Evolutionary conservation across 345 rosid genomes (phyloP).

Genomic region (Eucalyptus melliodora): DNA sequence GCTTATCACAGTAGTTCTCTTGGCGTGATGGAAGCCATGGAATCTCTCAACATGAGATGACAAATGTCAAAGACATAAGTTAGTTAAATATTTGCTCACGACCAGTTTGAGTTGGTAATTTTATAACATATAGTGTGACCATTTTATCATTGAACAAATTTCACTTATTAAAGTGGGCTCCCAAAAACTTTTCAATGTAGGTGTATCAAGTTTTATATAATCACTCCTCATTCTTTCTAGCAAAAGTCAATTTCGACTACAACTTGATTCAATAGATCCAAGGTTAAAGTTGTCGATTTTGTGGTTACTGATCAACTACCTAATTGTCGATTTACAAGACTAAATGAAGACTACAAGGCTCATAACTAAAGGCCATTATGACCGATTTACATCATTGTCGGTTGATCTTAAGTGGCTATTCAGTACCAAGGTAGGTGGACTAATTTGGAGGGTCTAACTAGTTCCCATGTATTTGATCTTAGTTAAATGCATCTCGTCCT

Average conservation of each 20-base stretch:
- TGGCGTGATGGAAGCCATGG: neutral
- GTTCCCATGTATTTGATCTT: neutral
- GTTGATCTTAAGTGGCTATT: neutral
- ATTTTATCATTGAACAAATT: neutral
- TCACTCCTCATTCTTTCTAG: no score
- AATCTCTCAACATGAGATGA: neutral
- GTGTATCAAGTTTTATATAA: neutral
- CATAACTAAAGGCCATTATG: neutral
- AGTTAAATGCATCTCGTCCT: neutral
- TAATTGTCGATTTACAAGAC: neutral
- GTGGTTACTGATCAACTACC: accelerated
- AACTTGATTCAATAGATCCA: neutral
- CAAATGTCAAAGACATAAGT: neutral
- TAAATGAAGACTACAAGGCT: neutral
- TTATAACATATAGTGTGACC: neutral
- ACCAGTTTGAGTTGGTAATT: no score
- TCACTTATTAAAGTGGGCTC: neutral
- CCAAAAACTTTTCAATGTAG: neutral
- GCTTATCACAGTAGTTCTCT: neutral
- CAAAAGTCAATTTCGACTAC: neutral
- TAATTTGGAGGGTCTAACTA: neutral
- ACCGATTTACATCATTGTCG: neutral
- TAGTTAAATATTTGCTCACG: neutral
- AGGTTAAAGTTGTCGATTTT: neutral
- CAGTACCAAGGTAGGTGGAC: neutral